Base-by-base conservation (phyloP, 2,329 filamentous ascomycete species). In the Cryphonectria radicalis region DNA sequence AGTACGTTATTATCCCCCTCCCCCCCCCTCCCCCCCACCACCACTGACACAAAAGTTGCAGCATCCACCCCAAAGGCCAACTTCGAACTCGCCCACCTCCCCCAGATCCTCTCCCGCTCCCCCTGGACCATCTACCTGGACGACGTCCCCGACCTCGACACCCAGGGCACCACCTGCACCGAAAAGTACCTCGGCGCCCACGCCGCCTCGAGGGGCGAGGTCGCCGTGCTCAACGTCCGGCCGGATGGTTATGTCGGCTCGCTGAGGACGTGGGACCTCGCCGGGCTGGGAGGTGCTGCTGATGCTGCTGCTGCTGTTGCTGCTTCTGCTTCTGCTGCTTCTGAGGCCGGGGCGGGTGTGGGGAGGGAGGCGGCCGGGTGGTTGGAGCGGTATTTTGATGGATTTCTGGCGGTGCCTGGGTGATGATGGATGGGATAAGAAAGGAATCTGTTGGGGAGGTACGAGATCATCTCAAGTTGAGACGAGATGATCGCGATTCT, bases 101-200 rank as follows among this genome's bases (percentile, higher is more conserved):
- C 92, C 0, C 78, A 82, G 0, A 78, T 91, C 37, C 79, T 93
- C 57, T 86, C 90, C 75, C 85, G 89, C 69, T 91, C 89, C 77
- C 85, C 87, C 37, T 94, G 91, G 90, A 92, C 91, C 0, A 85
- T 94, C 71, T 94, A 94, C 77, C 82, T 93, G 0, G 92, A 94
- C 77, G 85, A 93, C 78, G 80, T 89, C 17, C 84, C 85, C 42
- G 86, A 87, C 75, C 87, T 84, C 70, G 86, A 89, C 69, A 87
- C 85, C 3, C 83, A 84, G 35, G 84, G 84, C 55, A 76, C 81
- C 57, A 79, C 83, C 53, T 92, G 89, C 78, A 92, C 88, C 13
- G 86, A 90, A 75, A 93, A 92, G 79, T 94, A 91, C 91, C 82
- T 92, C 6, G 90, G 89, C 57, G 22, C 57, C 22, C 80, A 92